Base-by-base conservation (phyloP, 345 rosid species). In the Salix brachista region DNA sequence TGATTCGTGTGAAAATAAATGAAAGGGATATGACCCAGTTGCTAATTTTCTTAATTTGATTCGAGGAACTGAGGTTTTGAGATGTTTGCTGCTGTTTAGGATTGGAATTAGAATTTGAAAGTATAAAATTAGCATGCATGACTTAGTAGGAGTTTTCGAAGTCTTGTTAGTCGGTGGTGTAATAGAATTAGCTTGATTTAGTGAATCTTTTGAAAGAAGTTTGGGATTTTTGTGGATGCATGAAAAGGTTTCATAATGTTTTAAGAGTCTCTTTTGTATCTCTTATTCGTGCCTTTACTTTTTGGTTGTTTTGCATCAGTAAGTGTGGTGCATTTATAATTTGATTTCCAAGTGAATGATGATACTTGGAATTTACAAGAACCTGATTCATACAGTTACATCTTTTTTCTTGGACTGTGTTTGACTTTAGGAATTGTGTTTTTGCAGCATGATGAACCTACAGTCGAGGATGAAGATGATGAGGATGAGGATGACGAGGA, bases 401-500 rank as follows among this genome's bases (percentile, higher is more conserved):
- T 5, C 14, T 69, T 39, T 71, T 50, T 14, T 66, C 61, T 34
- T 52, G 8, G 23, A 52, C n/a, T 18, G 9, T 52, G 9, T 52
- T 52, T 52, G 58, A 52, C 58, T 52, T 52, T 6, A 52, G 58
- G n/a, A 18, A 18, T 52, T 52, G 58, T 18, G 58, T 52, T 52
- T 52, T 52, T 52, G 58, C 71, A 90, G 94, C 78, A 84, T 58
- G 95, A 89, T 64, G 81, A 85, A 73, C 93, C 95, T 69, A 83
- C 83, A 62, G 79, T 91, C 52, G 92, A 89, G 80, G 92, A 91
- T 48, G 91, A 83, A 10, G 78, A n/a, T 16, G 58, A 52, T 12
- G 94, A 91, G 14, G 88, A 86, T 37, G 93, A 90, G 0, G 90
- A 87, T 1, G 91, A 87, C 11, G 96, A 91, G 2, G 90, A 90